These are phyloP conservation scores for Citrus inodora DNA, from an alignment of 345 rosid species.

Conservation along the genomic window DNA sequence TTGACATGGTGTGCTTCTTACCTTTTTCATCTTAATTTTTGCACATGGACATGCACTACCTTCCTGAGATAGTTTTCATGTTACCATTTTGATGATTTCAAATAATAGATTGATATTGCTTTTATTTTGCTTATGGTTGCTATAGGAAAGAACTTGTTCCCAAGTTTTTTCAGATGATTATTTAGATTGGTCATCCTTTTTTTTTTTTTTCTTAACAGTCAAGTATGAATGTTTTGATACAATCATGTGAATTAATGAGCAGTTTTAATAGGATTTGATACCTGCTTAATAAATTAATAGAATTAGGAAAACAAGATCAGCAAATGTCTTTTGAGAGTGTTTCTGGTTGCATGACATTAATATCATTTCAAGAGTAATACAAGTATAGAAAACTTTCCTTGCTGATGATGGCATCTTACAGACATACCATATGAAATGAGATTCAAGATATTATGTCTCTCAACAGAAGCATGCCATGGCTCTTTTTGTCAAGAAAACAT, in stretches of 20 bases:
- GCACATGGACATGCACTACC: too few relatives aligned
- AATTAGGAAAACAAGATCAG: neutral
- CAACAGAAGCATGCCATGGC: neutral
- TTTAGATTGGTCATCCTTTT: neutral
- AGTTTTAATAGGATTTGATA: neutral
- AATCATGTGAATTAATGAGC: neutral
- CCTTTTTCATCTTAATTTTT: neutral
- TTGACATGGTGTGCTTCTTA: conserved; percentile 68
- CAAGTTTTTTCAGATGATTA: neutral
- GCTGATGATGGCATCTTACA: neutral
- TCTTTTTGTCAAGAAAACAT: neutral
- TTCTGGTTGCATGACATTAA: neutral
- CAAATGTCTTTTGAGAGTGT: neutral
- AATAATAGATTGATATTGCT: neutral
- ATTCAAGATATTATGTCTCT: neutral
- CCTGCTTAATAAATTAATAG: neutral
- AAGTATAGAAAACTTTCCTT: neutral
- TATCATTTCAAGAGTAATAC: neutral
- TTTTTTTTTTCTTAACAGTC: neutral
- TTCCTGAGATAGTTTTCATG: neutral
- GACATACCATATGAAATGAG: neutral
- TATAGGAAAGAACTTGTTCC: neutral
- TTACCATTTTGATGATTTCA: neutral
- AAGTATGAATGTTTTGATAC: neutral
- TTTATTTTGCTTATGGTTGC: neutral